Conservation (phyloP, 2,329 filamentous ascomycete species). For the Mycosphaerella sp. region DNA sequence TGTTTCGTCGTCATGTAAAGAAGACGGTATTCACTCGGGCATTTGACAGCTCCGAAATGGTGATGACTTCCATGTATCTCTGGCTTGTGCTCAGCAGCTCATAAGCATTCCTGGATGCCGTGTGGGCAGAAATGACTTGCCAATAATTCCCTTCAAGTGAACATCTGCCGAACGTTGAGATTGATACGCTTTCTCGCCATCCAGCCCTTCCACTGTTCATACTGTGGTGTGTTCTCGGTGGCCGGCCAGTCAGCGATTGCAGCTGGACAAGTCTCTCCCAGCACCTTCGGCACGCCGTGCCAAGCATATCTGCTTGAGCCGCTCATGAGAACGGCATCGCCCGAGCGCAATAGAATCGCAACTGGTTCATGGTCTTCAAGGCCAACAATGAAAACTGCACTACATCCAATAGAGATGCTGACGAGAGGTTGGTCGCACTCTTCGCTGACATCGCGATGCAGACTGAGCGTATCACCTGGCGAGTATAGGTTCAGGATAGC, state of each 20-base stretch:
- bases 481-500: constrained; percentile 93
- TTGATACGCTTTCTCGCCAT: constrained; percentile 85
- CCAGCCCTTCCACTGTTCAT: constrained; percentile 73
- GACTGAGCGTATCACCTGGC: constrained; percentile 81
- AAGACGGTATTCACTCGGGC: too few relatives aligned
- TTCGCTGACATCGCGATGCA: constrained; percentile 93
- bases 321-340: constrained; percentile 88
- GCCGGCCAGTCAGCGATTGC: constrained; percentile 71
- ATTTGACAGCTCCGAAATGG: too few relatives aligned
- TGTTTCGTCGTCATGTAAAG: too few relatives aligned
- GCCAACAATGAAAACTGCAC: constrained; percentile 80
- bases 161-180: constrained; percentile 88
- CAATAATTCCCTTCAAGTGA: constrained; percentile 14
- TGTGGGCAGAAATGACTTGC: too few relatives aligned
- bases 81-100: not conserved
- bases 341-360: constrained; percentile 66
- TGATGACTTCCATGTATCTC: not conserved
- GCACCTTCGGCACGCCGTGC: constrained; percentile 88
- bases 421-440: constrained; percentile 70
- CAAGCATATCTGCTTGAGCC: constrained; percentile 77
- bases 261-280: constrained; percentile 54
- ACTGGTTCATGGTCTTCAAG: constrained; percentile 44
- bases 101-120: too few relatives aligned
- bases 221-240: constrained; percentile 37
- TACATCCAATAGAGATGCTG: constrained; percentile 83